Base-by-base conservation (phyloP, 495 filamentous ascomycete genomes). In the Parachaetomium inaequale region DNA sequence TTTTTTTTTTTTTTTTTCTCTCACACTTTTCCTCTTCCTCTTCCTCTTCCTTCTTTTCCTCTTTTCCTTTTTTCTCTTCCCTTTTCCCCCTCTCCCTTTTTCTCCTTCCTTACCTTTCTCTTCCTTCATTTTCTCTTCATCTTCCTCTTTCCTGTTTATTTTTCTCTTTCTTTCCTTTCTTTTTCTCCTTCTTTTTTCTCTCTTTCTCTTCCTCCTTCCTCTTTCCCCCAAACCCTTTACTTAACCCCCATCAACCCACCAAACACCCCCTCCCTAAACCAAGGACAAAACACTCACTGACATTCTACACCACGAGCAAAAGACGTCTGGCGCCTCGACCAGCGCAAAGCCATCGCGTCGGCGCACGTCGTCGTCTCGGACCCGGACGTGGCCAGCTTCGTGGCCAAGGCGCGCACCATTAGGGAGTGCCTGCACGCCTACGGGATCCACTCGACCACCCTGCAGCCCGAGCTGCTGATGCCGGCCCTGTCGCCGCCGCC, bases 401-500 rank as follows among this genome's bases (percentile, higher is more conserved):
- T 94, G 89, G 75, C 79, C 26, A 85, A 90, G 45, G 93, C 91
- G 2, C 82, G 82, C 31, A 85, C 84, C 28, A 86, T 96, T 47
- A 78, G 88, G 15, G 83, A 85, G 43, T 98, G 93, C 73, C 82
- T 98, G 10, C 93, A 96, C 68, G 92, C 87, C 34, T 96, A 95
- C 64, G 93, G 93, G 14, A 94, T 98, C 63, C 93, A 96, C 73
- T 93, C 89, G 0, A 88, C 85, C 0, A 98, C 93, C 3, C 87
- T 98, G 51, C 93, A 98, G 73, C 93, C 93, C 0, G 93, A 97
- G 69, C 70, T 83, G 45, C 21, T 49, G 21, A 7, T 25, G 53
- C 34, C n/a, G 32, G 7, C 3, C 46, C n/a, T 40, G 46, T 26
- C 34, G 21, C 53, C 45, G 8, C 29, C 38, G 45, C 3, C 19